phyloP scores from a whole-genome alignment of 1,284 basidiomycete species.

The Trametes pubescens region DNA sequence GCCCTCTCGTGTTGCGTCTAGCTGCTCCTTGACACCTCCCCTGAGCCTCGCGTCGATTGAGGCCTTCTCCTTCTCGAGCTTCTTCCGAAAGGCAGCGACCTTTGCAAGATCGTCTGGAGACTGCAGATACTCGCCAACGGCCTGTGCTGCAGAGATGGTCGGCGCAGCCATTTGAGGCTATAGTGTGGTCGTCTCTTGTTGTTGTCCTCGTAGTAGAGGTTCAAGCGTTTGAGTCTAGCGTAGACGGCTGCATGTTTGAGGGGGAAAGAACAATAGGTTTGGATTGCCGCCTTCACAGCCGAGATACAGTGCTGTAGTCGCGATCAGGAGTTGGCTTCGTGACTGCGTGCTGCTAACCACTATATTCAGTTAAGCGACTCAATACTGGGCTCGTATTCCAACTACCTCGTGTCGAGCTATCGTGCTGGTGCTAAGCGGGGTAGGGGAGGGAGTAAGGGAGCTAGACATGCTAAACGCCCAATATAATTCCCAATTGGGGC shows the following conservation, averaged over 20 bases:
- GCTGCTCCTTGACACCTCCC: constrained; percentile 92
- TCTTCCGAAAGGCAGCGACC: constrained; percentile 89
- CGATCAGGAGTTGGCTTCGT: background rate
- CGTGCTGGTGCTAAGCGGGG: too few species aligned
- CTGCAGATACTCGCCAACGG: constrained; percentile 87
- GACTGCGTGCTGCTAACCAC: too few species aligned
- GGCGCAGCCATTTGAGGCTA: constrained; percentile 38
- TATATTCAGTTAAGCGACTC: too few species aligned
- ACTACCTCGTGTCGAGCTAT: too few species aligned
- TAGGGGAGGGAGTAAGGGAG: too few species aligned
- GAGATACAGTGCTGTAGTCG: background rate
- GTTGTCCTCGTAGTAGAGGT: background rate
- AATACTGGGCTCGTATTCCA: too few species aligned
- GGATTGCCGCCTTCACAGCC: constrained; percentile 4
- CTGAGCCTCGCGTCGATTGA: constrained; percentile 95
- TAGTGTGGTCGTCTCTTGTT: background rate
- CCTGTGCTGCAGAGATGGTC: constrained; percentile 78
- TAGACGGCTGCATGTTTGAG: background rate
- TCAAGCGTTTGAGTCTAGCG: too few species aligned
- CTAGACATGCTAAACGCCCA: too few species aligned
- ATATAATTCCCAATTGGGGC: too few species aligned
- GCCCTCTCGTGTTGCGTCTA: constrained; percentile 91
- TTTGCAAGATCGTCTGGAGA: constrained; percentile 96
- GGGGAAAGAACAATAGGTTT: background rate
- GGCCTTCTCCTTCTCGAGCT: constrained; percentile 95